Base-by-base conservation (phyloP, 768 basidiomycete species). In the Trametes cubensis region DNA sequence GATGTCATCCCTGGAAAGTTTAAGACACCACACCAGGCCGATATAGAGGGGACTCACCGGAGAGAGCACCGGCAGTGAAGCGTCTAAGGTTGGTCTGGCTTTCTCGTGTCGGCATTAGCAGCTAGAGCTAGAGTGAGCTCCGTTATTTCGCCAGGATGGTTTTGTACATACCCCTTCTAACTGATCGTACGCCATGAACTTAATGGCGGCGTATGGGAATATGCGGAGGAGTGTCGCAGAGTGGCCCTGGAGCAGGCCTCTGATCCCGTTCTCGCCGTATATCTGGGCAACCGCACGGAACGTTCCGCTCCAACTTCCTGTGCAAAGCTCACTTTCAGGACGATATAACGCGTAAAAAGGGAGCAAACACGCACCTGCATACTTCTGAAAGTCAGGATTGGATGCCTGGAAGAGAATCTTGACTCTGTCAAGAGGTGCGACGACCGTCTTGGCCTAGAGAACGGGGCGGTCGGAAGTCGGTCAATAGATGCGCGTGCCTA, bases 381-480 rank as follows among this genome's bases (percentile, higher is more conserved):
- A 98, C 74, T 94, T 92, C 72, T 85, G 83, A 72, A 91, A 99
- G 61, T 98, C 96, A 8, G 92, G 91, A 74, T 96, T 97, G 7
- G 93, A 93, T 0, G 97, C 94, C 74, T 99, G 96, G 72, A 98
- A 97, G 51, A 99, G 87, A 69, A 99, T 99, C 79, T 99, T 99
- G 68, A 99, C 95, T 72, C 97, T 83, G 74, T 99, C 97, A 51
- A 99, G 83, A 4, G 97, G 97, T 20, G 97, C 97, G 46, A 97
- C 92, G 34, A 88, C 89, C 14, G 94, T 94, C 77, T 96, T 96
- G 51, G 95, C 94, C 95, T 96, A 66, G 42, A 48, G 45, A 28
- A 11, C 18, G 48, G 25, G 14, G 41, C 49, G 34, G 53, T 65
- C 47, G 67, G 62, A 41, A 69, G 3, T 64, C 50, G 53, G 44